Conservation (phyloP, 306 rosid genomes). For the Cicer judaicum region DNA sequence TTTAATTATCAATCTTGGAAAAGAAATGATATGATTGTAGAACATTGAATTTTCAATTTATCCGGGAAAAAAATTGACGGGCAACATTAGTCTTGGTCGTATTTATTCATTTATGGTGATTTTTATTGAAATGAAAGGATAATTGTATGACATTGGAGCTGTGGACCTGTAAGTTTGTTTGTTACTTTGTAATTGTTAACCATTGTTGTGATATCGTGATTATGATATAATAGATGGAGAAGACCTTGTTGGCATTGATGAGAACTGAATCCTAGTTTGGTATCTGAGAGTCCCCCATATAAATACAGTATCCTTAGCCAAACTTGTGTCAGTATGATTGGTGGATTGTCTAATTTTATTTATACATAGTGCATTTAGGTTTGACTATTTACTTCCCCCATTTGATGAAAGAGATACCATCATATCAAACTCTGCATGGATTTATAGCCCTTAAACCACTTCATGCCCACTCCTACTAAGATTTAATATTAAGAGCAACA, state of each 20-base stretch:
- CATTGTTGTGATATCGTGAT: not conserved
- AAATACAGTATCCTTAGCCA: conserved; percentile 18
- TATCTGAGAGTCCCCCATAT: not conserved
- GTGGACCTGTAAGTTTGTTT: not conserved
- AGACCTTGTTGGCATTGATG: not conserved
- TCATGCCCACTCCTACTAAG: conserved; percentile 2
- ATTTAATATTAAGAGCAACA: not conserved
- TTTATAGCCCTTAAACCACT: conserved; percentile 4
- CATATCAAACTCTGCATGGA: not conserved
- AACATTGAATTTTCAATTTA: conserved; percentile 11
- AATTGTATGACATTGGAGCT: conserved; percentile 8
- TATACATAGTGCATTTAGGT: conserved; percentile 25
- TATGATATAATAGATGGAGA: conserved; percentile 1
- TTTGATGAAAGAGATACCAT: conserved; percentile 1
- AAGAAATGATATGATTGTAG: conserved; percentile 1
- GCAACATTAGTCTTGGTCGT: conserved; percentile 1
- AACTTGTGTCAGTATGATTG: conserved; percentile 9
- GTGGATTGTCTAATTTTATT: conserved; percentile 12
- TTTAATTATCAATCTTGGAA: not conserved
- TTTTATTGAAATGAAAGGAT: conserved; percentile 26
- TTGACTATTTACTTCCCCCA: not conserved
- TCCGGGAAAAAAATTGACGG: not conserved
- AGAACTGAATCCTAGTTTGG: conserved; percentile 20
- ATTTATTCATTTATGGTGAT: not conserved
- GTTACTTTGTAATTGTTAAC: conserved; percentile 23